These are phyloP conservation scores for Yarrowia deformans DNA, from an alignment of 805 yeast genomes.

Conservation along the genomic window DNA sequence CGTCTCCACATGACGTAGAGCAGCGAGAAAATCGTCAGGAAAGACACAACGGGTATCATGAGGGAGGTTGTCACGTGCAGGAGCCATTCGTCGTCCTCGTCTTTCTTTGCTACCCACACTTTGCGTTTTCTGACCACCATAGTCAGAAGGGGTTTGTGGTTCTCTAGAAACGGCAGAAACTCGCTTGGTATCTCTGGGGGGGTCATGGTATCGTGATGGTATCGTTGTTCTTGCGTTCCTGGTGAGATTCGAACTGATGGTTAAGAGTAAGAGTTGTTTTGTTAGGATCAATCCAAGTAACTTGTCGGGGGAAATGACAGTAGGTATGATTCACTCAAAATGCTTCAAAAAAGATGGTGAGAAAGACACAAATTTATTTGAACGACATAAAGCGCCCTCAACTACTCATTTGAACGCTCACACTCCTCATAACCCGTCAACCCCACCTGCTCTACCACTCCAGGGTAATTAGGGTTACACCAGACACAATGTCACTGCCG, in stretches of 20 bases:
- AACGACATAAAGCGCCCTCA: too few species aligned
- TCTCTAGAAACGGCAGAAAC: neutral
- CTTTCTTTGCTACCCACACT: neutral
- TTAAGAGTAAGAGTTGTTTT: neutral
- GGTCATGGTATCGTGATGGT: neutral
- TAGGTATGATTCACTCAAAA: too few species aligned
- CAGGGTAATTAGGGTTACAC: constrained; percentile 22
- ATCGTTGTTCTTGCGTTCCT: neutral
- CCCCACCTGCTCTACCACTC: too few species aligned
- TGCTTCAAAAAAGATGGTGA: too few species aligned
- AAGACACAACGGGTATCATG: neutral
- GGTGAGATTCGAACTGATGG: neutral
- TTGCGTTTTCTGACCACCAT: constrained; percentile 5
- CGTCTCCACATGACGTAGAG: constrained; percentile 5
- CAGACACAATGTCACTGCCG: neutral
- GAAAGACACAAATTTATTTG: too few species aligned
- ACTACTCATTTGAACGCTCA: too few species aligned
- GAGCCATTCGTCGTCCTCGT: neutral
- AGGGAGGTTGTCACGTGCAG: neutral
- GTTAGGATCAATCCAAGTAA: neutral
- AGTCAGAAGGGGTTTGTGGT: neutral
- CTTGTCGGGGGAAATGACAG: too few species aligned
- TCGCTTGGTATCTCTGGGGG: neutral
- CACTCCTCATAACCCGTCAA: too few species aligned
- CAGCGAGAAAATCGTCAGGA: neutral